Evolutionary conservation across 2,329 filamentous ascomycete genomes (phyloP), one percentile per base, ranked within the genome.

Genomic region (Xylaria sp.): DNA sequence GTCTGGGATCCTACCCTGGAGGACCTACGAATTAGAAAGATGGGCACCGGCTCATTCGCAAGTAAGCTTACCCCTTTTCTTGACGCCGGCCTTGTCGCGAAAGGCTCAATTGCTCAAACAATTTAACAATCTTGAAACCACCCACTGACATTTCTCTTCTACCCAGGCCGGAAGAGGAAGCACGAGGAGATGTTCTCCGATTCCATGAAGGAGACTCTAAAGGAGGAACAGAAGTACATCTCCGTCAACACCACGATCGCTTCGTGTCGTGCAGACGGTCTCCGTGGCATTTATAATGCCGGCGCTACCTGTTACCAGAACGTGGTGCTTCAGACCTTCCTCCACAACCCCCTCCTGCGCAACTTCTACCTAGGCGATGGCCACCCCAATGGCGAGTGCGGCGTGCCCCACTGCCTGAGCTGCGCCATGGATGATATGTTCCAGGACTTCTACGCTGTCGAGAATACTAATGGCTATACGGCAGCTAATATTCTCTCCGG

Each of bases 271-370:
- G 92, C 91, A 16, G 92, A 89, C 66, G 93, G 94, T 8, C 84
- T 97, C 46, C 86, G 94, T 42, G 93, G 93, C 37, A 88, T 99
- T 62, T 97, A 96, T 75, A 99, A 97, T 71, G 93, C 96, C 73
- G 94, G 93, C n/a, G 92, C 95, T 60, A 97, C 94, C 9, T 99
- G 93, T 78, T 99, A 97, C 75, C 93, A 97, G 82, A 96, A 94
- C 68, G 93, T 97, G 35, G 92, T 97, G 52, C 80, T 99, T 13
- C 94, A 97, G 74, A 92, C 89, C 59, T 86, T 99, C 67, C 83
- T 97, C 57, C 93, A 97, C 76, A 97, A 97, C 71, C 93, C 93
- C 0, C 82, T 97, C 50, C 83, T 99, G 35, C 87, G 91, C 61
- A 92, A 93, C 67, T 97, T 91, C 74, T 97, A 96, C 73, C 86